Percentiles rank a stretch among this genome's conserved stretches.
Conservation (phyloP, 2,329 filamentous ascomycete species). For the Aspergillus hortae region DNA sequence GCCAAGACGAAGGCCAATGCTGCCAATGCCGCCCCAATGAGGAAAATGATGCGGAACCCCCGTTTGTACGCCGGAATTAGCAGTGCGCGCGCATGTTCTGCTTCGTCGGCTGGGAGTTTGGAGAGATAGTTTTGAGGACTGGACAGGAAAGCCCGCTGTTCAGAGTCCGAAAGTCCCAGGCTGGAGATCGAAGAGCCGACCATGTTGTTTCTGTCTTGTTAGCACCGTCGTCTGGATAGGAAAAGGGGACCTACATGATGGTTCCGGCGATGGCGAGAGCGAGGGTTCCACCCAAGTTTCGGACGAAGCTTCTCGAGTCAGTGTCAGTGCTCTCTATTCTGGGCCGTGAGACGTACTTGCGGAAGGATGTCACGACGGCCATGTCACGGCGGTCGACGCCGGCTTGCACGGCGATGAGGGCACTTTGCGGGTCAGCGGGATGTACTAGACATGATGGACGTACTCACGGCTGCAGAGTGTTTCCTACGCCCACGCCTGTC, state of each 20-base stretch:
- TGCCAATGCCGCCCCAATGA: conserved; percentile 35
- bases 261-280: conserved; percentile 40
- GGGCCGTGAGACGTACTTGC: conserved; percentile 22
- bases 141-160: conserved; percentile 26
- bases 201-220: conserved; percentile 27
- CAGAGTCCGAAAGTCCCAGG: conserved; percentile 19
- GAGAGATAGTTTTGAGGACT: conserved; percentile 29
- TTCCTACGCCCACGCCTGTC: conserved; percentile 51
- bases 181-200: conserved; percentile 22
- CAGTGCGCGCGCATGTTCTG: conserved; percentile 22
- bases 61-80: conserved; percentile 35
- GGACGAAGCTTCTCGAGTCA: conserved; percentile 32
- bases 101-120: conserved; percentile 19
- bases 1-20: conserved; percentile 33
- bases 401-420: conserved; percentile 39
- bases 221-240: not conserved
- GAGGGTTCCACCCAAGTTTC: conserved; percentile 41
- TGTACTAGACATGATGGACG: not conserved
- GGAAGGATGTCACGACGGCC: conserved; percentile 39
- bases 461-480: conserved; percentile 48
- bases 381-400: conserved; percentile 38
- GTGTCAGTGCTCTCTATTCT: not conserved
- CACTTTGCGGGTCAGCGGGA: conserved; percentile 7
- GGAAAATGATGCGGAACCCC: conserved; percentile 41
- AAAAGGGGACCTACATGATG: conserved; percentile 31